Evolutionary conservation across 2,329 filamentous ascomycete species (phyloP).

Genomic region (Cytospora paraplurivora): DNA sequence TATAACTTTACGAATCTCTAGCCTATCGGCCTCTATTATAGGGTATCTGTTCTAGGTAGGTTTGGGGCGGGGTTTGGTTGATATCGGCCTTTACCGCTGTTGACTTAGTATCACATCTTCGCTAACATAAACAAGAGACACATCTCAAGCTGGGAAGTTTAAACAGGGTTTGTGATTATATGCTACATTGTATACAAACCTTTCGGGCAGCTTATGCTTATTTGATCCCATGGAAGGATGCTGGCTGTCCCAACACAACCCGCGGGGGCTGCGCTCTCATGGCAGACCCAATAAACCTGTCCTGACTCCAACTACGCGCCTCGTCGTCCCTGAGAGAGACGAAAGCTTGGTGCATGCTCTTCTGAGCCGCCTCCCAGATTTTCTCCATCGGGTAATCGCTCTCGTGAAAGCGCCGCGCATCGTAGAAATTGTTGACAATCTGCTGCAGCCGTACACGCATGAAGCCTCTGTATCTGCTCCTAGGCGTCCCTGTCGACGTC

Average conservation of each 20-base stretch:
- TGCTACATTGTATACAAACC: too few relatives aligned
- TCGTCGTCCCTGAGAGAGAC: constrained; percentile 6
- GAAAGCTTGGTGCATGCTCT: neutral
- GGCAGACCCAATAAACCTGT: neutral
- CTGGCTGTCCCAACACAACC: neutral
- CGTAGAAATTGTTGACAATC: neutral
- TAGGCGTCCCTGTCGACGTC: neutral
- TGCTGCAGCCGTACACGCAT: neutral
- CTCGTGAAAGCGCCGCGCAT: neutral
- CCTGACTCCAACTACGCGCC: neutral
- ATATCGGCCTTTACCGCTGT: too few relatives aligned
- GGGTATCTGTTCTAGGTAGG: too few relatives aligned
- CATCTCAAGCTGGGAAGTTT: too few relatives aligned
- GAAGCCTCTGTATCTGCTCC: neutral
- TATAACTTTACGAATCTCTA: too few relatives aligned
- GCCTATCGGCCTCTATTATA: too few relatives aligned
- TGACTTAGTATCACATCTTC: too few relatives aligned
- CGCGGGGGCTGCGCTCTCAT: constrained; percentile 9
- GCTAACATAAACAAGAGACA: too few relatives aligned
- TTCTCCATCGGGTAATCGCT: neutral
- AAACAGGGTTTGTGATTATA: too few relatives aligned
- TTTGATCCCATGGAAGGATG: too few relatives aligned
- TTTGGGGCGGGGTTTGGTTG: too few relatives aligned
- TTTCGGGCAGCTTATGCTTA: too few relatives aligned
- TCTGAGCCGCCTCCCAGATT: neutral